Conservation (phyloP, 2,329 filamentous ascomycete species). For the Ascochyta fabae region DNA sequence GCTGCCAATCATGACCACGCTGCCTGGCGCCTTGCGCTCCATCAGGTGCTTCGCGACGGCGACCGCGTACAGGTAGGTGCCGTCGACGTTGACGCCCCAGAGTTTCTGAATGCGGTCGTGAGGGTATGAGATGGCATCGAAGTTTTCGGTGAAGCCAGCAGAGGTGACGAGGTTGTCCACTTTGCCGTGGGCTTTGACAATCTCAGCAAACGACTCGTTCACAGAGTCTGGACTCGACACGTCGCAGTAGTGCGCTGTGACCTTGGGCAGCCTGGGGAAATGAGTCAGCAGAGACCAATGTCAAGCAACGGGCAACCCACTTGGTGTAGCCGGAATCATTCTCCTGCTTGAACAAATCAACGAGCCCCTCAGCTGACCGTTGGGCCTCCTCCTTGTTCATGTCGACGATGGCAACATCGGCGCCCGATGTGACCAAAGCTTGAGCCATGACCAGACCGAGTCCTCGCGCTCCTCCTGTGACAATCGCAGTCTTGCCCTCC, state of each 20-base stretch:
- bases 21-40: constrained; percentile 77
- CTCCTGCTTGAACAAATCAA: constrained; percentile 77
- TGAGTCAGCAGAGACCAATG: background rate
- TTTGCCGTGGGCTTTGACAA: constrained; percentile 74
- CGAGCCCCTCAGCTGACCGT: constrained; percentile 74
- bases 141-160: constrained; percentile 97
- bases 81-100: constrained; percentile 92
- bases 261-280: constrained; percentile 69
- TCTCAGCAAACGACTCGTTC: constrained; percentile 72
- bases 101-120: constrained; percentile 91
- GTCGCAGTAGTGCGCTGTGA: constrained; percentile 90
- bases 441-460: constrained; percentile 92
- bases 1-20: constrained; percentile 93
- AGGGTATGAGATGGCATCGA: constrained; percentile 88
- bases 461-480: constrained; percentile 89
- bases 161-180: constrained; percentile 94
- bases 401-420: constrained; percentile 90
- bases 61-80: constrained; percentile 87
- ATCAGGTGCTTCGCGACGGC: constrained; percentile 88
- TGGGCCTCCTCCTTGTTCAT: constrained; percentile 89
- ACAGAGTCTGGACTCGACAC: constrained; percentile 83
- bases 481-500: constrained; percentile 79
- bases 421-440: constrained; percentile 85
- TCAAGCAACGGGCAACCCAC: constrained; percentile 50
- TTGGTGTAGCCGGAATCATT: constrained; percentile 64